Percentiles rank a stretch among this genome's conserved stretches.
Evolutionary conservation across 2,329 filamentous ascomycete species (phyloP).

Genomic region (Elsinoe necatrix): DNA sequence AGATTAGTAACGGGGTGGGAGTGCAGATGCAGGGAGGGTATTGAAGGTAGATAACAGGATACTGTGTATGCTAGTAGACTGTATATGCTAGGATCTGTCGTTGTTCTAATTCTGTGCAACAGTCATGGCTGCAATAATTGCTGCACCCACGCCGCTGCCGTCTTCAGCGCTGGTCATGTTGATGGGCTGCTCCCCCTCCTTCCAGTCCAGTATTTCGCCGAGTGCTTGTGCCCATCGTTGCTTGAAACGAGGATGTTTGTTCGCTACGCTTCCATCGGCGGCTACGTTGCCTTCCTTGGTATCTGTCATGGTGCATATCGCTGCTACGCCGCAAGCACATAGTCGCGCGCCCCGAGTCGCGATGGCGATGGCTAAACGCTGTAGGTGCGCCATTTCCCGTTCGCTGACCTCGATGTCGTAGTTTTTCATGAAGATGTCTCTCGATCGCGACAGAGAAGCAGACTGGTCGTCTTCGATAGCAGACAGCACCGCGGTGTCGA

Average conservation of each 20-base stretch:
- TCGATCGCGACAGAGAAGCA: conserved; percentile 20
- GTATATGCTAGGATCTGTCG: background rate
- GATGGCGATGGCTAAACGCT: conserved; percentile 28
- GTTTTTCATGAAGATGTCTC: conserved; percentile 21
- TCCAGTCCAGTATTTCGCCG: conserved; percentile 33
- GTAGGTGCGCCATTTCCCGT: conserved; percentile 25
- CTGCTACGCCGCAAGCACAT: conserved; percentile 32
- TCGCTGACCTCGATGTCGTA: conserved; percentile 23
- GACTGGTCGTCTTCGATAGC: conserved; percentile 62
- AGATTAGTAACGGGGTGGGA: background rate
- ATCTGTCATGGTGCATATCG: conserved; percentile 30
- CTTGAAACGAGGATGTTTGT: conserved; percentile 37
- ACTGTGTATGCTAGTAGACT: background rate
- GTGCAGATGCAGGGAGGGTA: background rate
- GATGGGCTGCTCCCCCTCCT: conserved; percentile 29
- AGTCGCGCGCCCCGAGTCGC: conserved; percentile 30
- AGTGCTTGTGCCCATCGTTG: conserved; percentile 33
- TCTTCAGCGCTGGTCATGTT: conserved; percentile 34
- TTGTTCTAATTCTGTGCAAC: conserved; percentile 21
- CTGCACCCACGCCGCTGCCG: conserved; percentile 35
- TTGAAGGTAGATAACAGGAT: background rate
- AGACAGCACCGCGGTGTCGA: conserved; percentile 87
- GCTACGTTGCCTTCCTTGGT: conserved; percentile 30
- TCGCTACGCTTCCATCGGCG: conserved; percentile 34
- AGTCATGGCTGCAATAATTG: conserved; percentile 29